Conservation (phyloP, 2,329 filamentous ascomycete species). For the Rutstroemia sp. region DNA sequence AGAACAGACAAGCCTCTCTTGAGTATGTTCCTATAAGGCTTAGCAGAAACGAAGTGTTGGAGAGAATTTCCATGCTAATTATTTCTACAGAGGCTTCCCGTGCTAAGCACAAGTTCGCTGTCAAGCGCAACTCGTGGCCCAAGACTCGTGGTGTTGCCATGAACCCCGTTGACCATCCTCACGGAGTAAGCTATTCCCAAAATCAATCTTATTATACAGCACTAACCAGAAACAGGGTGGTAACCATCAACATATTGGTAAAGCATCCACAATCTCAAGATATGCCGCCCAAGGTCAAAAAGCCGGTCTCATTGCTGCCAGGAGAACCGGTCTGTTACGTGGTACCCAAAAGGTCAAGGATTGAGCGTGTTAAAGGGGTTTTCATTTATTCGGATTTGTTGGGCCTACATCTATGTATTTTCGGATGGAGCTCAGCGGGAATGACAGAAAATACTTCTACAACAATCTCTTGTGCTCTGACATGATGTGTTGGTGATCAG, state of each 20-base stretch:
- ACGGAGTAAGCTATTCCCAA: conserved; percentile 52
- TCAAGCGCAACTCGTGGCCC: conserved; percentile 99
- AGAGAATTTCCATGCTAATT: conserved; percentile 33
- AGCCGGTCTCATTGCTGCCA: conserved; percentile 99
- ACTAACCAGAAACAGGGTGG: conserved; percentile 51
- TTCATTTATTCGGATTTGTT: conserved; percentile 29
- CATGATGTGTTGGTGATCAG: conserved; percentile 10
- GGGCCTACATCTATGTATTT: conserved; percentile 31
- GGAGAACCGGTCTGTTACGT: conserved; percentile 98
- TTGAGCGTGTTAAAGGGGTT: conserved; percentile 39
- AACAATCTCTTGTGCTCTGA: conserved; percentile 7
- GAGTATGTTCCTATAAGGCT: conserved; percentile 48
- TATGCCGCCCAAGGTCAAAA: conserved; percentile 99
- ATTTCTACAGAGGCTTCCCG: conserved; percentile 78
- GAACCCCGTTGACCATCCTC: conserved; percentile 99
- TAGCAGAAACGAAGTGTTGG: background rate
- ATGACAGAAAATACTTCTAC: conserved; percentile 26
- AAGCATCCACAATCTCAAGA: conserved; percentile 98
- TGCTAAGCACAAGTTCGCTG: conserved; percentile 99
- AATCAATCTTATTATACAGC: background rate
- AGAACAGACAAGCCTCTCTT: conserved; percentile 99
- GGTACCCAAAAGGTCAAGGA: conserved; percentile 99
- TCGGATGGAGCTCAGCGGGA: conserved; percentile 28
- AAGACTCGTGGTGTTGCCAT: conserved; percentile 99
- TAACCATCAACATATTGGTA: conserved; percentile 98